These are phyloP conservation scores for Acer campestre DNA, from an alignment of 345 rosid species.

Conservation along the genomic window DNA sequence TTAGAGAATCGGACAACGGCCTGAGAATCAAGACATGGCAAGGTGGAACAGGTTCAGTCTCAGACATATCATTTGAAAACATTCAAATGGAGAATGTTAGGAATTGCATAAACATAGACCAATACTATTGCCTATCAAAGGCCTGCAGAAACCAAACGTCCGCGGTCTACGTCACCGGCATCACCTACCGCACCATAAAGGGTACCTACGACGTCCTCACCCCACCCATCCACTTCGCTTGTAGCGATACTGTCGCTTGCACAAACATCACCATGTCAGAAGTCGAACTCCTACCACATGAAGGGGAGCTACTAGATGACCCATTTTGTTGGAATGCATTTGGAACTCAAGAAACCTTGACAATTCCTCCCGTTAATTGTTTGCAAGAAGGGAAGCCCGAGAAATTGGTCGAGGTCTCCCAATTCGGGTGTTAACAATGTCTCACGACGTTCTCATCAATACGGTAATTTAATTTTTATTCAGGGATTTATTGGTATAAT, in stretches of 20 bases:
- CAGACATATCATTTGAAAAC: conserved; percentile 68
- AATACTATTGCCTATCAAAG: conserved; percentile 74
- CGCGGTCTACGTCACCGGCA: conserved; percentile 68
- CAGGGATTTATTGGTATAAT: background rate
- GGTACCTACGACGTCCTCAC: conserved; percentile 86
- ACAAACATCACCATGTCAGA: conserved; percentile 90
- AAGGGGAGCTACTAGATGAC: conserved; percentile 85
- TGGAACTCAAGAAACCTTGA: conserved; percentile 76
- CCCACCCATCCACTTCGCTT: conserved; percentile 89
- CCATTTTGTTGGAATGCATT: conserved; percentile 99
- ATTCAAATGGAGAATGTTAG: conserved; percentile 91
- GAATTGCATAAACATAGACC: conserved; percentile 91
- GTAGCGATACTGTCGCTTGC: conserved; percentile 92
- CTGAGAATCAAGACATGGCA: conserved; percentile 96
- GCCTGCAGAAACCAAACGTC: conserved; percentile 80
- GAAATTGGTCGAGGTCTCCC: conserved; percentile 34
- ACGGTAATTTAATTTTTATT: background rate
- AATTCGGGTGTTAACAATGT: background rate
- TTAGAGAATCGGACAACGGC: conserved; percentile 91
- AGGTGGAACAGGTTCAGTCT: conserved; percentile 83
- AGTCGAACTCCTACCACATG: conserved; percentile 86
- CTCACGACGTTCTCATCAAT: background rate
- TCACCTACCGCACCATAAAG: conserved; percentile 73
- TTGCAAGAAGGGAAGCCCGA: conserved; percentile 76
- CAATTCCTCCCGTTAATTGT: conserved; percentile 83